Evolutionary conservation across 2,329 filamentous ascomycete species (phyloP).

Genomic region (Nakataea oryzae): DNA sequence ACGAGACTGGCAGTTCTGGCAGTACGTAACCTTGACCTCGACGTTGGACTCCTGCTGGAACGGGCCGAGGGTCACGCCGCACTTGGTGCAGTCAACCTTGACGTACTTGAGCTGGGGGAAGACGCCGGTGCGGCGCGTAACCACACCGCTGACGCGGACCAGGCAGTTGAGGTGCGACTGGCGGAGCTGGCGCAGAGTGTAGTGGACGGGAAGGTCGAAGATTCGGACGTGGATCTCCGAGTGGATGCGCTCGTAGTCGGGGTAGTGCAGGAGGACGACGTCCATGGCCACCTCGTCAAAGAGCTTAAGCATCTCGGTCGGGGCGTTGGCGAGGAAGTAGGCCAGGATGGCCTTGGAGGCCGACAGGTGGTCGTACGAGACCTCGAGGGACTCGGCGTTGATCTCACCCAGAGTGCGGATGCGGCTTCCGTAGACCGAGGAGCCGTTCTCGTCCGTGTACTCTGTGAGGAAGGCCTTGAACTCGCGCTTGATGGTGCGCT

Average conservation of each 20-base stretch:
- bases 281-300: conserved; percentile 98
- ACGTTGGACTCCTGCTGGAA: conserved; percentile 97
- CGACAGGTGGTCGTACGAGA: conserved; percentile 88
- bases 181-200: conserved; percentile 87
- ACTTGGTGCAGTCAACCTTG: conserved; percentile 95
- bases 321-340: conserved; percentile 92
- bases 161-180: conserved; percentile 95
- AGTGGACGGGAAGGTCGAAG: conserved; percentile 85
- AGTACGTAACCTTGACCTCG: conserved; percentile 93
- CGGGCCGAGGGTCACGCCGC: conserved; percentile 80
- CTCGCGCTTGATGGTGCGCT: conserved; percentile 87
- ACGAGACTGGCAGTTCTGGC: conserved; percentile 89
- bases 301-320: conserved; percentile 87
- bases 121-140: conserved; percentile 86
- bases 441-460: conserved; percentile 80
- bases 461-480: conserved; percentile 97
- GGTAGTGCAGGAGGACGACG: conserved; percentile 89
- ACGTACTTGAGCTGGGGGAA: conserved; percentile 98
- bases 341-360: conserved; percentile 87
- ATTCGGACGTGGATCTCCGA: conserved; percentile 97
- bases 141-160: conserved; percentile 87
- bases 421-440: conserved; percentile 88
- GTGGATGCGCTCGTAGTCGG: conserved; percentile 95
- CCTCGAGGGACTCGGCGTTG: conserved; percentile 91
- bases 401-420: conserved; percentile 94